Evolutionary conservation across 1,139 yeast species (phyloP), one percentile per base, ranked within the genome.

Genomic region (Sugiyamaella xylanicola): DNA sequence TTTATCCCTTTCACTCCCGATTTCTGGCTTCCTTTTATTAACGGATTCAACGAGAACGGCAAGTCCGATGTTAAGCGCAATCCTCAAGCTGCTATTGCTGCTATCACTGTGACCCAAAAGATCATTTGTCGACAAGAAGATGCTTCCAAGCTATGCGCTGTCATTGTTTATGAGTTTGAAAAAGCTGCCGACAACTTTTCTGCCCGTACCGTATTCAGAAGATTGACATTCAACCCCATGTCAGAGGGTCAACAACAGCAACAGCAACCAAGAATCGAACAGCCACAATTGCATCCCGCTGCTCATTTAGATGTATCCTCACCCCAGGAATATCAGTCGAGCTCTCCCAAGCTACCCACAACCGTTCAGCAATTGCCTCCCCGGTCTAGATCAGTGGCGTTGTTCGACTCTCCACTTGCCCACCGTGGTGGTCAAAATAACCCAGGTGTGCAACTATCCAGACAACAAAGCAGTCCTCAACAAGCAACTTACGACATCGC

Each of bases 11-110:
- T 72, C 61, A 68, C 74, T 16, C 63, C 68, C 19, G 76, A 73
- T 54, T 73, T 73, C 58, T 73, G 76, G 75, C 65, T 69, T 2
- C 75, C 75, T 17, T 73, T 73, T 58, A 61, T 73, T 41, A 63
- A 63, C 27, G 74, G 75, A 8, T 67, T 73, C 59, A 61, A 61
- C 51, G 54, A 60, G 36, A 53, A 56, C 17, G 60, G 59, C 21
- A 56, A 61, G 25, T 25, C 55, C 11, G 63, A 58, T 20, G 61
- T 65, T 13, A 60, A 58, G 42, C 58, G 64, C 25, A 66, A 68
- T 51, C 68, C 71, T 19, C 66, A 64, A 48, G 66, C 72, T 1
- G 72, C 72, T 15, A 65, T 68, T 46, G 65, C 65, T 40, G 76
- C 75, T 4, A 68, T 72, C 52, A 68, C 73, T 9, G 72, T 72